A percentile compares a stretch with the other conserved stretches of the same genome.
Conservation (phyloP, 352 stramenopile genomes). For the Phytophthora pluvialis region DNA sequence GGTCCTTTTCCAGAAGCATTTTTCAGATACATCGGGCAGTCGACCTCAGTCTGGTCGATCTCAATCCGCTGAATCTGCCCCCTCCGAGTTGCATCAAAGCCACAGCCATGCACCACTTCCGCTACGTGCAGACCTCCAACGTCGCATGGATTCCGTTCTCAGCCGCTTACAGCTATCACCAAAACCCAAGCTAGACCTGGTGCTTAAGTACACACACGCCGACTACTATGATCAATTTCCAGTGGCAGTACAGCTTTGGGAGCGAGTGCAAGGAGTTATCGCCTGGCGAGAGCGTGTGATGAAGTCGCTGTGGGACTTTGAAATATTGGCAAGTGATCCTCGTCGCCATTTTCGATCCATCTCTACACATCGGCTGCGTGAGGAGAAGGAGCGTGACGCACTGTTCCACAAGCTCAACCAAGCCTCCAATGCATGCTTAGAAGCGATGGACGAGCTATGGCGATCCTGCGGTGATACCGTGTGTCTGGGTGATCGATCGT, state of each 20-base stretch:
- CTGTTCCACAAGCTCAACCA: conserved; percentile 67
- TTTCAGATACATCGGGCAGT: conserved; percentile 26
- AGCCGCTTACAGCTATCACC: conserved; percentile 51
- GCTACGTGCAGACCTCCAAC: conserved; percentile 63
- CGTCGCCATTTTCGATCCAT: conserved; percentile 73
- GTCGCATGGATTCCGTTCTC: conserved; percentile 64
- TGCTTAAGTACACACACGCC: conserved; percentile 78
- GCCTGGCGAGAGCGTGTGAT: conserved; percentile 53
- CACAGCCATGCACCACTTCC: conserved; percentile 52
- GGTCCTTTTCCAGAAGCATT: conserved; percentile 57
- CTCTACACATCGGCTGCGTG: conserved; percentile 61
- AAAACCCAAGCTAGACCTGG: conserved; percentile 66
- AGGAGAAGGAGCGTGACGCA: conserved; percentile 72
- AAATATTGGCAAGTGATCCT: conserved; percentile 70
- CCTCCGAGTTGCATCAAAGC: conserved; percentile 3
- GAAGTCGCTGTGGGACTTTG: conserved; percentile 49
- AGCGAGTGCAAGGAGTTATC: conserved; percentile 53
- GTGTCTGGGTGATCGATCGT: conserved; percentile 49
- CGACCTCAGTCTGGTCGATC: conserved; percentile 7
- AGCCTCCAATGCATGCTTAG: conserved; percentile 47
- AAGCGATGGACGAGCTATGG: conserved; percentile 57
- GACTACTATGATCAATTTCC: conserved; percentile 68
- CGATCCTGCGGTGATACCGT: conserved; percentile 52
- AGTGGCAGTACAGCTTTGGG: conserved; percentile 68
- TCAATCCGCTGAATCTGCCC: conserved; percentile 4